Evolutionary conservation across 176 grass and related monocot genomes (phyloP).

Genomic region (Zoysia pacifica): DNA sequence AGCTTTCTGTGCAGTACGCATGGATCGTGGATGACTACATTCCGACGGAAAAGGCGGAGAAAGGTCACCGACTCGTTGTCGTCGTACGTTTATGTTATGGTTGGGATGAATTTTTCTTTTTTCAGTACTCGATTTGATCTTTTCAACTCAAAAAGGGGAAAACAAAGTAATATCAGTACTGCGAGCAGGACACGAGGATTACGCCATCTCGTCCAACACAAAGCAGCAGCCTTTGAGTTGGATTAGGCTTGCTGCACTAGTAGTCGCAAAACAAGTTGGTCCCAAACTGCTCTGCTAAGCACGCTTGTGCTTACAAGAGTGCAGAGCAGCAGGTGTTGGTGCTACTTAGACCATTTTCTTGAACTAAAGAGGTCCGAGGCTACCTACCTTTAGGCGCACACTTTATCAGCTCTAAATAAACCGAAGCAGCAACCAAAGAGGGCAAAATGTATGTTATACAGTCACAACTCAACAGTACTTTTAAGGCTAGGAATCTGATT

Average conservation of each 20-base stretch:
- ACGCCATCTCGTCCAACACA: background rate
- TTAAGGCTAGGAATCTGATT: background rate
- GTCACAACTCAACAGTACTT: background rate
- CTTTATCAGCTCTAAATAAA: too few relatives aligned
- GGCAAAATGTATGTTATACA: background rate
- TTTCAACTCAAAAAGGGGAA: background rate
- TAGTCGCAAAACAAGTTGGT: slow-evolving; percentile 5
- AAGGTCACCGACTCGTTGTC: background rate
- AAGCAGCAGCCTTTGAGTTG: background rate
- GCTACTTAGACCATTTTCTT: too few relatives aligned
- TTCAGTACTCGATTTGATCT: background rate
- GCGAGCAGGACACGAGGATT: slow-evolving; percentile 21
- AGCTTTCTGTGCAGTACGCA: slow-evolving; percentile 24
- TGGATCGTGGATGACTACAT: slow-evolving; percentile 27
- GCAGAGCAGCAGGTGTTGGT: too few relatives aligned
- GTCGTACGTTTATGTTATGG: background rate
- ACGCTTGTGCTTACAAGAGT: background rate
- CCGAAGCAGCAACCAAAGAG: background rate
- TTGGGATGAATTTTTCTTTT: background rate
- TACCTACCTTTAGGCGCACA: too few relatives aligned
- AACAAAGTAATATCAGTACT: background rate
- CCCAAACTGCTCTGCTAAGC: slow-evolving; percentile 37
- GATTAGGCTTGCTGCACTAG: slow-evolving; percentile 31
- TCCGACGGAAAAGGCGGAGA: slow-evolving; percentile 27
- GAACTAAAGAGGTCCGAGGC: too few relatives aligned